Percentiles rank a stretch among this genome's conserved stretches.
Evolutionary conservation across 768 basidiomycete genomes (phyloP).

Genomic region (Suillus bovinus): DNA sequence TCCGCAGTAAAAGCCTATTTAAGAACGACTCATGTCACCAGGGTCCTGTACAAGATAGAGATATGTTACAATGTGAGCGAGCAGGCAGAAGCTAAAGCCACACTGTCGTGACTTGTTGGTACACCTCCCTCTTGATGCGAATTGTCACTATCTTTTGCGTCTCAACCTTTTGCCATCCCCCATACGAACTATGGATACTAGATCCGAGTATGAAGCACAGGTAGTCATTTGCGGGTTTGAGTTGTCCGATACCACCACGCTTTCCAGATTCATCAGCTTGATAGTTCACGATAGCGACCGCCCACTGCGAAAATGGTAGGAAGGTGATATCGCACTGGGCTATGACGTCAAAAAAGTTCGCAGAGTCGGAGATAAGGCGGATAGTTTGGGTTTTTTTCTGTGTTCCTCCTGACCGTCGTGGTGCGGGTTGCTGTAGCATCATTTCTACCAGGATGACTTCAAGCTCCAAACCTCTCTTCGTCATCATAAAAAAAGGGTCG

Average conservation of each 20-base stretch:
- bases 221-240: constrained; percentile 18
- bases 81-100: constrained; percentile 16
- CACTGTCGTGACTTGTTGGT: constrained; percentile 13
- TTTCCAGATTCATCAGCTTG: constrained; percentile 19
- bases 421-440: constrained; percentile 18
- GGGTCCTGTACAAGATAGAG: neutral
- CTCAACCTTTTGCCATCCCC: constrained; percentile 23
- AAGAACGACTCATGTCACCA: neutral
- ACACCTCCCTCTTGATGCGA: constrained; percentile 19
- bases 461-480: constrained; percentile 24
- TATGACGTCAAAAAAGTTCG: constrained; percentile 19
- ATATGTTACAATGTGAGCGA: neutral
- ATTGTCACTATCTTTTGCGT: constrained; percentile 20
- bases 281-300: constrained; percentile 26
- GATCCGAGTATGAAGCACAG: constrained; percentile 24
- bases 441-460: constrained; percentile 24
- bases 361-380: constrained; percentile 17
- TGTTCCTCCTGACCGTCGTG: constrained; percentile 10
- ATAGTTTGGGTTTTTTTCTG: constrained; percentile 6
- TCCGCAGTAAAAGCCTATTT: neutral
- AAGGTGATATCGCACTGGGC: constrained; percentile 20
- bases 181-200: constrained; percentile 21
- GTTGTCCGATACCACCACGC: constrained; percentile 14
- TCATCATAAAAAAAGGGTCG: constrained; percentile 22
- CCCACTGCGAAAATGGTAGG: constrained; percentile 25